Conservation (phyloP, 1,139 yeast genomes). For the Magnusiomyces sp. region DNA sequence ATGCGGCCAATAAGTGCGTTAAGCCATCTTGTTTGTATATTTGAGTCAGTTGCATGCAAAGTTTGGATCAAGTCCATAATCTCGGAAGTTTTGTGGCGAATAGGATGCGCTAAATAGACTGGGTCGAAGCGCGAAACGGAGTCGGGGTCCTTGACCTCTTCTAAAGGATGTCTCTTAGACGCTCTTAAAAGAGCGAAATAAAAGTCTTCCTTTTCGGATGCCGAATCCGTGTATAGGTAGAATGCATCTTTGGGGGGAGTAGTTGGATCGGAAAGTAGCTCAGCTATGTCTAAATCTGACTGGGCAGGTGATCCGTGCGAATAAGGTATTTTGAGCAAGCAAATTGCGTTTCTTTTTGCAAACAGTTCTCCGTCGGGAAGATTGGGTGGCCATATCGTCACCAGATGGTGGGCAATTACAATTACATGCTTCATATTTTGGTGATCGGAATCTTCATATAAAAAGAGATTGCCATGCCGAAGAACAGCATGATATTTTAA, state of each 20-base stretch:
- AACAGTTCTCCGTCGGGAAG: constrained; percentile 68
- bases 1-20: constrained; percentile 80
- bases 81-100: constrained; percentile 63
- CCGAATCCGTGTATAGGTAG: constrained; percentile 67
- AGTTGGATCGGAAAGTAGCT: constrained; percentile 19
- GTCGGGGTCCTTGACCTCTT: constrained; percentile 8
- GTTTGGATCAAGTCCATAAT: constrained; percentile 68
- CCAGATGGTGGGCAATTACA: constrained; percentile 60
- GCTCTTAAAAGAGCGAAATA: constrained; percentile 77
- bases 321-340: constrained; percentile 35
- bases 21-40: constrained; percentile 78
- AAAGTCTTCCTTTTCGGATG: constrained; percentile 85
- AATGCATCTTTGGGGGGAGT: constrained; percentile 50
- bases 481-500: constrained; percentile 34
- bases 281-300: constrained; percentile 10
- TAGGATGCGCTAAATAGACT: constrained; percentile 55
- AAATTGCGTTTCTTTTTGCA: constrained; percentile 70
- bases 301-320: constrained; percentile 8
- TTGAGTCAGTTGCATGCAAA: constrained; percentile 73
- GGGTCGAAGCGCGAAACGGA: constrained; percentile 33
- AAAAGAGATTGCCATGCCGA: constrained; percentile 74
- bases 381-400: constrained; percentile 79
- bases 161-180: constrained; percentile 37
- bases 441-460: constrained; percentile 62
- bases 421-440: constrained; percentile 71